Conservation (phyloP, 2,329 filamentous ascomycete genomes). For the Aspergillus sp. region DNA sequence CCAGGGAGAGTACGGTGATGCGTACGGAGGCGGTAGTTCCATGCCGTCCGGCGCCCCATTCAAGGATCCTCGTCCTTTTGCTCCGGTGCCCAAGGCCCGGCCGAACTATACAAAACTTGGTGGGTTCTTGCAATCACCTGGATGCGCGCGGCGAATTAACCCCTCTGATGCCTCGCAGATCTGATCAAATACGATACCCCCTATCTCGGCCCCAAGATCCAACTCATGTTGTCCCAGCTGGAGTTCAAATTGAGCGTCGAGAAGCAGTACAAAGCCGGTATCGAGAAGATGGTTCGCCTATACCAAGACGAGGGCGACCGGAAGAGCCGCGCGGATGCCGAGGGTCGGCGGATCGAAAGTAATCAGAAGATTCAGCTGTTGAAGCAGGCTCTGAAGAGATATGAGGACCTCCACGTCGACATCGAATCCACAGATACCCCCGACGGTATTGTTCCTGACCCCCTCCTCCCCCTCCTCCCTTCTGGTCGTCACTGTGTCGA, state of each 20-base stretch:
- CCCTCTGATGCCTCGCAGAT: constrained; percentile 56
- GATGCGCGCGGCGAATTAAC: not conserved
- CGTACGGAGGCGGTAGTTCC: constrained; percentile 64
- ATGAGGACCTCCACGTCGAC: constrained; percentile 95
- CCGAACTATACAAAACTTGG: constrained; percentile 96
- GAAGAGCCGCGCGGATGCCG: constrained; percentile 91
- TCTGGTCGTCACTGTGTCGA: not conserved
- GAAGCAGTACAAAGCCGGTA: constrained; percentile 97
- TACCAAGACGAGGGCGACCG: constrained; percentile 97
- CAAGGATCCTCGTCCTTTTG: constrained; percentile 67
- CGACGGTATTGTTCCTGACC: constrained; percentile 64
- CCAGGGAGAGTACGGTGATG: constrained; percentile 63
- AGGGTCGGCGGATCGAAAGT: constrained; percentile 85
- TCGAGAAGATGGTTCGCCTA: constrained; percentile 98
- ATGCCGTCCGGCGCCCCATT: constrained; percentile 82
- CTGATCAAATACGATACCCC: constrained; percentile 98
- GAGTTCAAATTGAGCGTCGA: constrained; percentile 99
- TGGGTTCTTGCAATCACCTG: constrained; percentile 46
- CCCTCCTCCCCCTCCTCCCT: constrained; percentile 11
- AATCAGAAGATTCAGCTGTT: constrained; percentile 96
- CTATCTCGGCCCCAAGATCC: constrained; percentile 92
- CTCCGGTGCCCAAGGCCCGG: constrained; percentile 68
- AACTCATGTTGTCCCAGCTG: constrained; percentile 97
- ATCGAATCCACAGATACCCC: constrained; percentile 74
- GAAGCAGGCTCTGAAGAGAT: constrained; percentile 93